phyloP scores from a whole-genome alignment of 805 yeast genomes.

The Lachancea meyersii region DNA sequence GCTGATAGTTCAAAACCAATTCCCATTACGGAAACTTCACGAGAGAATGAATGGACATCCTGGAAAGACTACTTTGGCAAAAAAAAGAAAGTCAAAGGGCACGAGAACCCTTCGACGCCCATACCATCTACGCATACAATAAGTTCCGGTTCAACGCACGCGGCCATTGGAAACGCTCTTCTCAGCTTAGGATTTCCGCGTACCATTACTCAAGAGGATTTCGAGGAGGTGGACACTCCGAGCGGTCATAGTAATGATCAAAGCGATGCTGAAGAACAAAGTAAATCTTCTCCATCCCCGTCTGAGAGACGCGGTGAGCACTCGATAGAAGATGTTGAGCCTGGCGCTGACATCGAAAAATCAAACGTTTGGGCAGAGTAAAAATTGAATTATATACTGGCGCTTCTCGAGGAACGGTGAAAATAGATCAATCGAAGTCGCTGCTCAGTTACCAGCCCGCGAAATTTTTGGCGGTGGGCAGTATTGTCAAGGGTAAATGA shows the following conservation, averaged over 20 bases:
- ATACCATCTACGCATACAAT: conserved; percentile 3
- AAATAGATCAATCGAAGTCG: background rate
- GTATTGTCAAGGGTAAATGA: conserved; percentile 39
- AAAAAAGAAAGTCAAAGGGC: conserved; percentile 13
- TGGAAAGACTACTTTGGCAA: conserved; percentile 28
- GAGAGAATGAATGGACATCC: conserved; percentile 15
- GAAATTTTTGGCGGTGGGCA: conserved; percentile 42
- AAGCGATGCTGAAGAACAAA: background rate
- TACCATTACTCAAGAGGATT: conserved; percentile 3
- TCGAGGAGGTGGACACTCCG: background rate
- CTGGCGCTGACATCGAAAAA: background rate
- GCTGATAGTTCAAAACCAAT: background rate
- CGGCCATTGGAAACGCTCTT: conserved; percentile 22
- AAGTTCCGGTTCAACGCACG: conserved; percentile 4
- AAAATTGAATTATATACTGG: background rate
- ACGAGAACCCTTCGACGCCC: background rate
- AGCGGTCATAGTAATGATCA: background rate
- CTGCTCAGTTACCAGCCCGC: conserved; percentile 38
- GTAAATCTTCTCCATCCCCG: background rate
- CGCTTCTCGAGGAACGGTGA: background rate
- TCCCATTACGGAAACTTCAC: background rate
- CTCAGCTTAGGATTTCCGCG: conserved; percentile 22
- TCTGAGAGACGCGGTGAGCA: background rate
- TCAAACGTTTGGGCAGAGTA: background rate
- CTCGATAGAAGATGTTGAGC: background rate